Conservation (phyloP, 306 rosid genomes). For the Cicer chorassanicum region DNA sequence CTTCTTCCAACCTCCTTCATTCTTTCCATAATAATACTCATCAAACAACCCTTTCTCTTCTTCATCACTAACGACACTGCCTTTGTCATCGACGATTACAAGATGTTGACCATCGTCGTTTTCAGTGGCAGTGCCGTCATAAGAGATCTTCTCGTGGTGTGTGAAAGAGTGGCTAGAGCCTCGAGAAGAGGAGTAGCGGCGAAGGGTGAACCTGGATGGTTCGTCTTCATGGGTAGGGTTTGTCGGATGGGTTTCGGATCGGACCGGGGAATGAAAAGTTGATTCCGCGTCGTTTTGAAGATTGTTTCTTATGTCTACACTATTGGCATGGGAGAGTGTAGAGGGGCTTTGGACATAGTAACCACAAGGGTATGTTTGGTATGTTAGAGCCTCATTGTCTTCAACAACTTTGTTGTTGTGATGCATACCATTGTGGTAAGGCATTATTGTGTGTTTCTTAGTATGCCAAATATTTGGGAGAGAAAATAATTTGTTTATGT, state of each 20-base stretch:
- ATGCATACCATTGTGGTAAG: slow-evolving; percentile 45
- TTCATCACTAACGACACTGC: background rate
- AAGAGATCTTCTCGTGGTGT: slow-evolving; percentile 69
- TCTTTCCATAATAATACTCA: slow-evolving; percentile 50
- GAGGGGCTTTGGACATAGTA: slow-evolving; percentile 93
- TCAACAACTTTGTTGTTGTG: slow-evolving; percentile 52
- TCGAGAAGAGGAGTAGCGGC: slow-evolving; percentile 68
- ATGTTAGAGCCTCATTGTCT: slow-evolving; percentile 66
- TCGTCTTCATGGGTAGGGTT: slow-evolving; percentile 47
- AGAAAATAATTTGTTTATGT: background rate
- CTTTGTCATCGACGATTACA: background rate
- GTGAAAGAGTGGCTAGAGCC: slow-evolving; percentile 70
- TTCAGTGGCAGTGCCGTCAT: slow-evolving; percentile 54
- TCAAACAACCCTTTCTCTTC: slow-evolving; percentile 46
- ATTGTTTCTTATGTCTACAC: slow-evolving; percentile 54
- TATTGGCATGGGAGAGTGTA: slow-evolving; percentile 71
- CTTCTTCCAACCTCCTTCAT: slow-evolving; percentile 61
- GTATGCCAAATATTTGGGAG: background rate
- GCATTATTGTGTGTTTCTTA: slow-evolving; percentile 28
- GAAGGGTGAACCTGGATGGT: slow-evolving; percentile 55
- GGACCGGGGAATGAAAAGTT: slow-evolving; percentile 53
- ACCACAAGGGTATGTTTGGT: slow-evolving; percentile 64
- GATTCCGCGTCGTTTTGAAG: slow-evolving; percentile 61
- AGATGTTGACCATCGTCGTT: slow-evolving; percentile 49
- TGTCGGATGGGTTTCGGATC: slow-evolving; percentile 43